Evolutionary conservation across 257 asterid species (phyloP).

Genomic region (Thymus quinquecostatus): DNA sequence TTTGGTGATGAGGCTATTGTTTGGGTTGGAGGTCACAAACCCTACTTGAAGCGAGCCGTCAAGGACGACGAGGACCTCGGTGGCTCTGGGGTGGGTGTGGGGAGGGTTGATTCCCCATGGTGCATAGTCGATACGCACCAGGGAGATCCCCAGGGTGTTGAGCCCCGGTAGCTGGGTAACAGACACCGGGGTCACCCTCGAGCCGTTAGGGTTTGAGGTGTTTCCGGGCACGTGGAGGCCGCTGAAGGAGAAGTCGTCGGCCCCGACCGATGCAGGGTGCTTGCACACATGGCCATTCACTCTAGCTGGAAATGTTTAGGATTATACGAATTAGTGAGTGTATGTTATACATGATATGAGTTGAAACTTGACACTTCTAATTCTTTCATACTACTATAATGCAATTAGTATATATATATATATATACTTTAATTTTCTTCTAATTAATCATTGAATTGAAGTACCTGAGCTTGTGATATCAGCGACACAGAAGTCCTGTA

Average conservation of each 20-base stretch:
- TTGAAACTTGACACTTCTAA: no score
- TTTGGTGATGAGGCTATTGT: conserved; percentile 29
- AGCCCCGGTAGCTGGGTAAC: conserved; percentile 29
- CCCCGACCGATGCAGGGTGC: conserved; percentile 18
- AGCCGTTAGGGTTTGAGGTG: conserved; percentile 31
- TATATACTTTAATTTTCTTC: no score
- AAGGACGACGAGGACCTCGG: conserved; percentile 38
- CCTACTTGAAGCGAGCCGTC: conserved; percentile 47
- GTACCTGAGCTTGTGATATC: conserved; percentile 12
- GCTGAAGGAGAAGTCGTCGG: conserved; percentile 34
- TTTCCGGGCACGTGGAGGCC: conserved; percentile 32
- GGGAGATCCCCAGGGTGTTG: conserved; percentile 37
- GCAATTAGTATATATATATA: no score
- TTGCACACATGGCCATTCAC: conserved; percentile 27
- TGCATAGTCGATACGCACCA: conserved; percentile 31
- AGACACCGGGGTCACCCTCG: conserved; percentile 17
- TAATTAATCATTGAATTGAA: not conserved
- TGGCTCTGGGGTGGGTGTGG: conserved; percentile 47
- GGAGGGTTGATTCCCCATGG: conserved; percentile 44
- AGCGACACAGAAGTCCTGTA: conserved; percentile 12
- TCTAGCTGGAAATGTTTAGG: conserved; percentile 20
- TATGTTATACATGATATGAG: not conserved
- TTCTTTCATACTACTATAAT: no score
- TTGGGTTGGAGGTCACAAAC: conserved; percentile 41
- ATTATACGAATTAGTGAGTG: not conserved